These are phyloP conservation scores for Fusarium sp. DNA, from an alignment of 2,329 filamentous ascomycete genomes.

Conservation along the genomic window DNA sequence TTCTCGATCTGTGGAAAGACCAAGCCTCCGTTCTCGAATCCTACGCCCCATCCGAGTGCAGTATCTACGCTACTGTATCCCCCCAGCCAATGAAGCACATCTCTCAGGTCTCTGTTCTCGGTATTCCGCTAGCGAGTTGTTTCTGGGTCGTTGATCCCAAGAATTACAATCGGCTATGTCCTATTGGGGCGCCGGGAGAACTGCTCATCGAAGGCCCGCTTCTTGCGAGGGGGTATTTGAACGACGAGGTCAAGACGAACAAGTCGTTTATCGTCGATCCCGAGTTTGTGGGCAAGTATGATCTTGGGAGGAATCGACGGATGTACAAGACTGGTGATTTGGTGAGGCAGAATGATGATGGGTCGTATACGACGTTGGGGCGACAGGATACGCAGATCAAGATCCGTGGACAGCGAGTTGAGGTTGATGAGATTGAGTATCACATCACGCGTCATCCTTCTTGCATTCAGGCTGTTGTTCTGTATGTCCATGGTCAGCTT, in stretches of 20 bases:
- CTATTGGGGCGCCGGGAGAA: constrained; percentile 1
- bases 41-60: not conserved
- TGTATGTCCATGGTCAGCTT: not conserved
- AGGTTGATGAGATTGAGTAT: constrained; percentile 3
- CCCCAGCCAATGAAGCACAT: not conserved
- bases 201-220: constrained; percentile 1
- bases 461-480: not conserved
- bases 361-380: not conserved
- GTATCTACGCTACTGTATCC: not conserved
- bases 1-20: not conserved
- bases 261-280: not conserved
- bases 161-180: not conserved
- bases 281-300: not conserved
- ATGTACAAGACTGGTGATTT: not conserved
- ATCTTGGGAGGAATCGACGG: not conserved
- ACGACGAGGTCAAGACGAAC: not conserved
- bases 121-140: not conserved
- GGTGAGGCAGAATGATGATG: not conserved
- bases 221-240: constrained; percentile 1
- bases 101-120: not conserved
- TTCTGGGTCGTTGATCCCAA: constrained; percentile 4
- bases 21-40: not conserved
- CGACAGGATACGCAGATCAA: constrained; percentile 1
- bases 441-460: not conserved
- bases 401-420: not conserved